A percentile compares a stretch with the other conserved stretches of the same genome.
Conservation (phyloP, 306 rosid species). For the Citrullus amarus region DNA sequence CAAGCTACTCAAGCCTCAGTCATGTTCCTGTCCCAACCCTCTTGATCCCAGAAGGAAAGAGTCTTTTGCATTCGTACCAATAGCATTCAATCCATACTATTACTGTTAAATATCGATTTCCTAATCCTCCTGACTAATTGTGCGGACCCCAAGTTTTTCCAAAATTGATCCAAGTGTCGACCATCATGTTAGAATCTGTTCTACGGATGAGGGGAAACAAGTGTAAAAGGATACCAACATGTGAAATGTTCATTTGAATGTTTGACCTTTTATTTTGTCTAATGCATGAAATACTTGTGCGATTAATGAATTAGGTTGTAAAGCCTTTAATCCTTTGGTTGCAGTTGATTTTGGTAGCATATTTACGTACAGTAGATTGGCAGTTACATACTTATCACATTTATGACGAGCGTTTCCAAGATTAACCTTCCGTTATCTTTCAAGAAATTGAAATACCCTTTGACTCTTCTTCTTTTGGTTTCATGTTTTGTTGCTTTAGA, state of each 20-base stretch:
- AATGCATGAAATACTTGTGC: not conserved
- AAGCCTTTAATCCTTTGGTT: not conserved
- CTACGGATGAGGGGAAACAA: not conserved
- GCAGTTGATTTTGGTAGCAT: not conserved
- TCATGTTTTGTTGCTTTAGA: constrained; percentile 25
- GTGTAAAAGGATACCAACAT: not conserved
- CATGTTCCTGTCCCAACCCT: not conserved
- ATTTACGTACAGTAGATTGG: not conserved
- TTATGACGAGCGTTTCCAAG: not conserved
- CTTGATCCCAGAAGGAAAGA: not conserved
- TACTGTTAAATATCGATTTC: not conserved
- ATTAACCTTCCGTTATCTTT: not conserved
- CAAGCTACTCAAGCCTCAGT: not conserved
- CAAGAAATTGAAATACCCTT: not conserved
- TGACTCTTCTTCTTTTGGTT: not conserved
- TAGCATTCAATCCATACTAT: not conserved
- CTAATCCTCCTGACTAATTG: not conserved
- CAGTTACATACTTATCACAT: not conserved
- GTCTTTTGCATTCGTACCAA: not conserved
- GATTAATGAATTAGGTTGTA: not conserved
- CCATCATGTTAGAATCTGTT: not conserved
- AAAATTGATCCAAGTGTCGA: not conserved
- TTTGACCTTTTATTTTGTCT: not conserved
- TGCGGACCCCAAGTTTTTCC: not conserved
- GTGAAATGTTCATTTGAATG: not conserved